Percentiles rank a stretch among this genome's conserved stretches.
These are phyloP conservation scores for Carex scoparia DNA, from an alignment of 176 grass and related monocot species.

Conservation along the genomic window DNA sequence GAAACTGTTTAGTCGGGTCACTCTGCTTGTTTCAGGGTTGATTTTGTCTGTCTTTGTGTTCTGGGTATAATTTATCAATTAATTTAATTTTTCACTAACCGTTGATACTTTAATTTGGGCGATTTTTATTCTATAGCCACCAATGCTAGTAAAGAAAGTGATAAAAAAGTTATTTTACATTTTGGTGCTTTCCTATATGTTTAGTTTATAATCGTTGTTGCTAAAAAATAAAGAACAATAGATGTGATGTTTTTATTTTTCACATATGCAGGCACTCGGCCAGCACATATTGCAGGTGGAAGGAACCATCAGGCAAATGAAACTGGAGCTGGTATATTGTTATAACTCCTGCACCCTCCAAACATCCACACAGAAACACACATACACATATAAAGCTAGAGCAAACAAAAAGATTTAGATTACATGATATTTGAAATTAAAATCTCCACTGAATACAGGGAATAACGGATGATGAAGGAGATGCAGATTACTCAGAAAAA, in stretches of 20 bases:
- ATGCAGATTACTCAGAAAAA: conserved; percentile 38
- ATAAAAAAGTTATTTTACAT: background rate
- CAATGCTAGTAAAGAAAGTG: background rate
- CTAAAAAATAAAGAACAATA: background rate
- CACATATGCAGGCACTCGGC: conserved; percentile 66
- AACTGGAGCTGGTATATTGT: conserved; percentile 68
- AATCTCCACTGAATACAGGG: conserved; percentile 45
- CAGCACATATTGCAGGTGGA: conserved; percentile 83
- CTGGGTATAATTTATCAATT: background rate
- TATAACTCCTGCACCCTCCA: background rate
- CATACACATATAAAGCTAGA: background rate
- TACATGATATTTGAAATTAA: background rate
- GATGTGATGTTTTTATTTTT: background rate
- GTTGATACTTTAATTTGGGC: background rate
- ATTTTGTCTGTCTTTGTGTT: background rate
- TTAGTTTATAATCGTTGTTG: conserved; percentile 7
- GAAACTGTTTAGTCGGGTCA: background rate
- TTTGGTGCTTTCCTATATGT: conserved; percentile 18
- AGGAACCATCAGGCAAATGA: conserved; percentile 64
- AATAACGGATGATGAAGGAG: conserved; percentile 48
- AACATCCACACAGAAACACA: background rate
- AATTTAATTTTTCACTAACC: background rate
- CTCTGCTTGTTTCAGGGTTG: background rate
- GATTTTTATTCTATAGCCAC: background rate
- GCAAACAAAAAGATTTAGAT: background rate